A percentile compares a stretch with the other conserved stretches of the same genome.
These are phyloP conservation scores for Xylariomycetidae sp. DNA, from an alignment of 2,329 filamentous ascomycete genomes.

Conservation along the genomic window DNA sequence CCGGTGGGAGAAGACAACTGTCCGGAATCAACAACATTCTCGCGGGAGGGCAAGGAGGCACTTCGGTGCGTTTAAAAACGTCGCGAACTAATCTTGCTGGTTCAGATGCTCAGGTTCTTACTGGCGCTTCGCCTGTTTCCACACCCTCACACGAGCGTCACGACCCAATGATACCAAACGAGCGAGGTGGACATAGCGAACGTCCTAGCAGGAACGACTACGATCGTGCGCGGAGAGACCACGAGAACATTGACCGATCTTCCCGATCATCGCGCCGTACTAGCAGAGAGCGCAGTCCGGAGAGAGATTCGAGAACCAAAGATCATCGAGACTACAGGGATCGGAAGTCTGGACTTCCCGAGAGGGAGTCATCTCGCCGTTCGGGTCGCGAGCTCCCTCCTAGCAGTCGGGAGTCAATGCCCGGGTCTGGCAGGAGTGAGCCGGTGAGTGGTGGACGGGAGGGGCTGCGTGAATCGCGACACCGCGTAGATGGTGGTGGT, in stretches of 20 bases:
- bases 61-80: slow-evolving; percentile 30
- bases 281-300: slow-evolving; percentile 45
- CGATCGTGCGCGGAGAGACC: slow-evolving; percentile 32
- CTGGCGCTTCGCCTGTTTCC: slow-evolving; percentile 46
- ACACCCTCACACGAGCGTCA: slow-evolving; percentile 46
- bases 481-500: slow-evolving; percentile 23
- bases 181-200: no score
- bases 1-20: slow-evolving; percentile 47
- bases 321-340: slow-evolving; percentile 25
- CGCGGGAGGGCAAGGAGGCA: slow-evolving; percentile 43
- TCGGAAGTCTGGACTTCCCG: slow-evolving; percentile 20
- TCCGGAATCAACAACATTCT: slow-evolving; percentile 57
- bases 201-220: slow-evolving; percentile 30
- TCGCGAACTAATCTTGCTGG: slow-evolving; percentile 41
- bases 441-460: slow-evolving; percentile 21
- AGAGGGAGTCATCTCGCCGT: slow-evolving; percentile 25
- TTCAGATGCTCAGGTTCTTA: slow-evolving; percentile 53
- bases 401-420: slow-evolving; percentile 15
- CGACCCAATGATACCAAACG: slow-evolving; percentile 36
- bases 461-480: slow-evolving; percentile 24
- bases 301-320: slow-evolving; percentile 39
- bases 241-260: slow-evolving; percentile 39
- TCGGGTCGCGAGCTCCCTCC: slow-evolving; percentile 21
- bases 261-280: slow-evolving; percentile 38
- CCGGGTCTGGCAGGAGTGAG: slow-evolving; percentile 15